These are phyloP conservation scores for Pascua guehoae DNA, from an alignment of 1,284 basidiomycete genomes.

Conservation along the genomic window DNA sequence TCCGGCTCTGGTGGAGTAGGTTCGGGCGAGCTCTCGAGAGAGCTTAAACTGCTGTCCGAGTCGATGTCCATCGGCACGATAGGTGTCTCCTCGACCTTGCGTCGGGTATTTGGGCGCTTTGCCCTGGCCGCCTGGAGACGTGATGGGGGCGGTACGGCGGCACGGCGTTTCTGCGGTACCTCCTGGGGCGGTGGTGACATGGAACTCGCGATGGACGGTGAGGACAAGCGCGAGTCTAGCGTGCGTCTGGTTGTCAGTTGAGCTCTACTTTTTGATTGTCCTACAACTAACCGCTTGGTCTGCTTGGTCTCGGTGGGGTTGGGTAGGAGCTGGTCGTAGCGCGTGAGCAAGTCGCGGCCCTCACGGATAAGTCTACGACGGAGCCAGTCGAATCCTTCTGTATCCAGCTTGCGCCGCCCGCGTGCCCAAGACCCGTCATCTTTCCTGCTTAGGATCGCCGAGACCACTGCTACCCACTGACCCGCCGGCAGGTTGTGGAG, in stretches of 20 bases:
- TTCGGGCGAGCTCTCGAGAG: too few species aligned
- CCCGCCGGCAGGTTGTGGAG: conserved; percentile 53
- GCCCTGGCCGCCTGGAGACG: too few species aligned
- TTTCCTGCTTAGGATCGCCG: conserved; percentile 14
- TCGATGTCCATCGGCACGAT: background rate
- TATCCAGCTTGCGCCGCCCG: conserved; percentile 31
- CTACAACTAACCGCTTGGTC: conserved; percentile 1
- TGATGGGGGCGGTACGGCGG: background rate
- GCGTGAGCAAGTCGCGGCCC: conserved; percentile 41
- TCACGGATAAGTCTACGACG: conserved; percentile 36
- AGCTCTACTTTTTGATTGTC: background rate
- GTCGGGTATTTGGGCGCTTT: background rate
- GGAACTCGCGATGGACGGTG: conserved; percentile 1
- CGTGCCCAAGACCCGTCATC: conserved; percentile 25
- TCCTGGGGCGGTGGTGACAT: background rate
- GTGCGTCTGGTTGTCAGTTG: too few species aligned
- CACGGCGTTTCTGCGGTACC: background rate
- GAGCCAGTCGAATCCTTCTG: conserved; percentile 39
- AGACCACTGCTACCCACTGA: conserved; percentile 30
- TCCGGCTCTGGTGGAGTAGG: too few species aligned
- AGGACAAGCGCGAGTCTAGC: background rate
- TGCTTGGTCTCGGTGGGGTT: conserved; percentile 6
- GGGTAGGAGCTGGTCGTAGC: conserved; percentile 24
- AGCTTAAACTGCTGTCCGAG: background rate
- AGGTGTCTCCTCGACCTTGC: background rate